Conservation (phyloP, 1,139 yeast species). For the Diutina pseudorugosa region DNA sequence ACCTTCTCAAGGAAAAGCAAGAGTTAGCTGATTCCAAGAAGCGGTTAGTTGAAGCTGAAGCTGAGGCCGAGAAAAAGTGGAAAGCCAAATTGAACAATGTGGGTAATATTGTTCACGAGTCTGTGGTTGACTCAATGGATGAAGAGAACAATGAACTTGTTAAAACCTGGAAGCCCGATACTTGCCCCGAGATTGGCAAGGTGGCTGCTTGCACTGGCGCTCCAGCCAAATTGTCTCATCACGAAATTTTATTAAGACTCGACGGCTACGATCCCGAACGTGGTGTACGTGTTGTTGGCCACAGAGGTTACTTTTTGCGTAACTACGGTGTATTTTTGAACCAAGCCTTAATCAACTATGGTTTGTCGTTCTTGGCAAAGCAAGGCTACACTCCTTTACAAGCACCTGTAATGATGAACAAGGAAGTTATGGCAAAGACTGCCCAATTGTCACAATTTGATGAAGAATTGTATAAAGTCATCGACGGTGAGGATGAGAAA, state of each 20-base stretch:
- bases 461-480: constrained; percentile 92
- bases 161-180: constrained; percentile 74
- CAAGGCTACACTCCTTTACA: constrained; percentile 84
- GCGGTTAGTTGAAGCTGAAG: constrained; percentile 53
- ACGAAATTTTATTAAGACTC: constrained; percentile 83
- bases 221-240: constrained; percentile 82
- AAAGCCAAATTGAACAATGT: constrained; percentile 74
- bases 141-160: constrained; percentile 87
- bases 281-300: constrained; percentile 96
- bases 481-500: constrained; percentile 96
- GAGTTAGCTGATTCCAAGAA: constrained; percentile 59
- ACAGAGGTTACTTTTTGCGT: constrained; percentile 95
- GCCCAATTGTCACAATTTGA: constrained; percentile 97
- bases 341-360: constrained; percentile 96
- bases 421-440: constrained; percentile 98
- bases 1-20: constrained; percentile 71
- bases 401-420: constrained; percentile 99
- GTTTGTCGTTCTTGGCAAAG: constrained; percentile 70
- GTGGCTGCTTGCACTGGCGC: constrained; percentile 64
- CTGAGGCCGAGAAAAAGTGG: constrained; percentile 64
- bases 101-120: constrained; percentile 88
- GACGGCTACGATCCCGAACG: constrained; percentile 99
- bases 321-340: constrained; percentile 92
- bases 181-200: constrained; percentile 41
- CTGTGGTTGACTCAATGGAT: constrained; percentile 77